Evolutionary conservation across 2,329 filamentous ascomycete genomes (phyloP).

Genomic region (Aureobasidium sp.): DNA sequence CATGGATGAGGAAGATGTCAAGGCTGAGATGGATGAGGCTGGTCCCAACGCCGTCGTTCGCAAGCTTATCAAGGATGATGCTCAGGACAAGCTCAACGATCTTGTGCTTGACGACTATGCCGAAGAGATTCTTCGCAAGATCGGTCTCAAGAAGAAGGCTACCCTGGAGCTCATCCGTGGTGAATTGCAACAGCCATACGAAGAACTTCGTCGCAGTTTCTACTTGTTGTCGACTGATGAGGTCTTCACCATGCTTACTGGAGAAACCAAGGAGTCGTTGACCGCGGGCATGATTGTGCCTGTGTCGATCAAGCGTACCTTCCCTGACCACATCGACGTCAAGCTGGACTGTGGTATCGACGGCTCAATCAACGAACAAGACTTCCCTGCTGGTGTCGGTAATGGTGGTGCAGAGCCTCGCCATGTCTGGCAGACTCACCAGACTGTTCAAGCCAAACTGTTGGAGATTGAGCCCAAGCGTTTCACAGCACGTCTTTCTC

Average conservation of each 20-base stretch:
- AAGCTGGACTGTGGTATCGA: constrained; percentile 93
- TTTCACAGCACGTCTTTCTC: constrained; percentile 74
- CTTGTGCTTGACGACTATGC: constrained; percentile 95
- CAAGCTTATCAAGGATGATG: constrained; percentile 89
- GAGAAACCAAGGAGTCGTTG: constrained; percentile 78
- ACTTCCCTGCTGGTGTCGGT: constrained; percentile 66
- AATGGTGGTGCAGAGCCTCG: constrained; percentile 52
- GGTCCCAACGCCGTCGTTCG: constrained; percentile 85
- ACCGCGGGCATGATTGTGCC: constrained; percentile 88
- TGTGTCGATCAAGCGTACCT: constrained; percentile 78
- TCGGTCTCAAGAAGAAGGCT: constrained; percentile 88
- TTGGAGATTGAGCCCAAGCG: constrained; percentile 80
- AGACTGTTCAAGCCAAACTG: constrained; percentile 84
- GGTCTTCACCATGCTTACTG: constrained; percentile 93
- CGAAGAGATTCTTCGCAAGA: constrained; percentile 86
- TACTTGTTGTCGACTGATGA: constrained; percentile 63
- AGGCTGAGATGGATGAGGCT: constrained; percentile 85
- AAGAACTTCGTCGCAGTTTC: constrained; percentile 83
- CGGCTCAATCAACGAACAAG: constrained; percentile 73
- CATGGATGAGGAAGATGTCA: constrained; percentile 95
- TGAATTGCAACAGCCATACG: constrained; percentile 86
- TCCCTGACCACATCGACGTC: constrained; percentile 87
- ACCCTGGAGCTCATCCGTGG: constrained; percentile 94
- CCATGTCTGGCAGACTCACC: constrained; percentile 67
- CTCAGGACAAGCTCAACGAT: constrained; percentile 92